Percentiles rank a stretch among this genome's conserved stretches.
phyloP scores from a whole-genome alignment of 2,329 filamentous ascomycete genomes.

The Raffaelea ambrosiae region DNA sequence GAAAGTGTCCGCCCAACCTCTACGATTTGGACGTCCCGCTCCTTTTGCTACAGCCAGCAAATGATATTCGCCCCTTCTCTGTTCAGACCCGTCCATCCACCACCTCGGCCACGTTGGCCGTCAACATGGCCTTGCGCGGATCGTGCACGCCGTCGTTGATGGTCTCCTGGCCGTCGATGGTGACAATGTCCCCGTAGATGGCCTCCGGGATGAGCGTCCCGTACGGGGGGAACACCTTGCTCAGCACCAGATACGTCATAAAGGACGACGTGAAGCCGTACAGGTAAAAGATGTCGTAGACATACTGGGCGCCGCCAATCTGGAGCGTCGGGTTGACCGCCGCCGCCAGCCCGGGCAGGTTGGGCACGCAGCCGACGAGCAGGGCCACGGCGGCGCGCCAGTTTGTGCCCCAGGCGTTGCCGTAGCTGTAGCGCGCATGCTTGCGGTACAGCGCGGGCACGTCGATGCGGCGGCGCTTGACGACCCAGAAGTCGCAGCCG shows the following conservation, averaged over 20 bases:
- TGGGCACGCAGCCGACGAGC: conserved; percentile 14
- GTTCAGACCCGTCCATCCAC: too few species aligned
- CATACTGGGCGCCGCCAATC: conserved; percentile 21
- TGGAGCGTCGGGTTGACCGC: conserved; percentile 13
- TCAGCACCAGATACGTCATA: conserved; percentile 18
- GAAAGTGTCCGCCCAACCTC: too few species aligned
- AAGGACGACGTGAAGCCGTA: conserved; percentile 28
- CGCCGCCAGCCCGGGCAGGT: conserved; percentile 16
- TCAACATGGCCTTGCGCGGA: conserved; percentile 1
- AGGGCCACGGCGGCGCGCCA: conserved; percentile 13
- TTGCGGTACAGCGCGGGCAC: conserved; percentile 23
- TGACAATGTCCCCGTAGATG: conserved; percentile 19
- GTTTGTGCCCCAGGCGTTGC: conserved; percentile 13
- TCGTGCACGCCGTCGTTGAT: conserved; percentile 5
- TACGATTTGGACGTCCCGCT: too few species aligned
- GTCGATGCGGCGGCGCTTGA: conserved; percentile 12
- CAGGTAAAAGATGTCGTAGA: conserved; percentile 27
- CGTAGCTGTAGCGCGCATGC: conserved; percentile 34
- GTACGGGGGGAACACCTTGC: conserved; percentile 6
- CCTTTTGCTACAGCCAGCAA: too few species aligned
- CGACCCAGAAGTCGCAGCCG: conserved; percentile 17
- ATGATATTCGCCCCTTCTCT: too few species aligned
- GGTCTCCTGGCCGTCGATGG: conserved; percentile 5
- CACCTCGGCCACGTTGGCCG: too few species aligned
- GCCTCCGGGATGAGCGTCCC: conserved; percentile 19